A percentile compares a stretch with the other conserved stretches of the same genome.
phyloP scores from a whole-genome alignment of 2,329 filamentous ascomycete genomes.

The Stachybotrys echinatus region DNA sequence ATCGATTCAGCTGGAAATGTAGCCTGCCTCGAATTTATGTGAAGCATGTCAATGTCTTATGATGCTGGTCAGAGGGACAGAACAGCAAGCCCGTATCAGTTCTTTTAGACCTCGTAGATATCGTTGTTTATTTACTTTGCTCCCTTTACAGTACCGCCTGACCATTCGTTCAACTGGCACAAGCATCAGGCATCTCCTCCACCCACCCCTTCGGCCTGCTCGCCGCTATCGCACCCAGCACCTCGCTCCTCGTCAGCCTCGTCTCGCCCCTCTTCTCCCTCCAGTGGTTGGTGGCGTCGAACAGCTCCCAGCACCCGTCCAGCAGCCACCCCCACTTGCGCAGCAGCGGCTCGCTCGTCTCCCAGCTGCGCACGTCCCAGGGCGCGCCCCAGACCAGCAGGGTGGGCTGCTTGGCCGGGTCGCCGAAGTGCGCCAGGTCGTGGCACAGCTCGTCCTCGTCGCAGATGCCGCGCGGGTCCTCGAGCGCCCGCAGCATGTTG shows the following conservation, averaged over 20 bases:
- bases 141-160: no score
- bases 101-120: no score
- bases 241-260: not conserved
- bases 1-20: not conserved
- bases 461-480: constrained; percentile 1
- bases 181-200: not conserved
- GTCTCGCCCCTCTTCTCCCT: not conserved
- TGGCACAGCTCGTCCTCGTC: constrained; percentile 16
- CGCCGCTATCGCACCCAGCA: not conserved
- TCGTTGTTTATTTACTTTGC: no score
- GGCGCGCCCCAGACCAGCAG: not conserved
- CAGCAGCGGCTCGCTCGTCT: not conserved
- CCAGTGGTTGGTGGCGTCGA: not conserved
- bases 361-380: not conserved
- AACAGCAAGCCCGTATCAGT: no score
- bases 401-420: not conserved
- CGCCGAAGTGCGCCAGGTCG: constrained; percentile 2
- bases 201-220: not conserved
- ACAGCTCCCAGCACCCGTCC: not conserved
- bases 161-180: no score
- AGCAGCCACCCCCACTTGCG: constrained; percentile 1
- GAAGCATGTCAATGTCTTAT: no score
- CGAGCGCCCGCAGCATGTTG: constrained; percentile 17
- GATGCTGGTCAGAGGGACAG: no score
- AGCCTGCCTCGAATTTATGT: no score